Conservation (phyloP, 2,329 filamentous ascomycete species). For the Epichloe gansuensis region DNA sequence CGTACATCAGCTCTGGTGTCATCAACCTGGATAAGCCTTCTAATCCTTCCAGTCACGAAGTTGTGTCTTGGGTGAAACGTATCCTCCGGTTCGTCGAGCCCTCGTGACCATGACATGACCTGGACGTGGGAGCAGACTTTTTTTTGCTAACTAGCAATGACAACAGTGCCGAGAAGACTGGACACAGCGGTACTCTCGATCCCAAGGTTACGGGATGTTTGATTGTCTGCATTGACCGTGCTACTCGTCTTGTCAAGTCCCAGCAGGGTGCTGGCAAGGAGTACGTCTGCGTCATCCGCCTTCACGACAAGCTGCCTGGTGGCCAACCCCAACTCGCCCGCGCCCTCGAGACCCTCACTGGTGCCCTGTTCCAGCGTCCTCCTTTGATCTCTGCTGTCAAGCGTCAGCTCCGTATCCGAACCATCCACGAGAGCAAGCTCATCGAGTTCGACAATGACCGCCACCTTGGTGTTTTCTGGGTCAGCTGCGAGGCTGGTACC, state of each 20-base stretch:
- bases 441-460: conserved; percentile 98
- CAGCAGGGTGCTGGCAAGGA: conserved; percentile 99
- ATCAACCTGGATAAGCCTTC: conserved; percentile 84
- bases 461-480: conserved; percentile 97
- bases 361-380: conserved; percentile 82
- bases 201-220: conserved; percentile 95
- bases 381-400: conserved; percentile 98
- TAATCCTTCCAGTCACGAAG: conserved; percentile 96
- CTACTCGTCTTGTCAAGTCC: conserved; percentile 94
- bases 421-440: conserved; percentile 93
- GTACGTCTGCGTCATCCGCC: conserved; percentile 88
- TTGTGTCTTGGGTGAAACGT: conserved; percentile 98
- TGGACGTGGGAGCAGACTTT: background rate
- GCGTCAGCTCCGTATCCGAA: conserved; percentile 94
- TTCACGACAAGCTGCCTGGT: conserved; percentile 90
- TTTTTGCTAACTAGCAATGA: background rate
- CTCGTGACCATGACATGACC: background rate
- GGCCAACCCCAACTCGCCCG: conserved; percentile 87
- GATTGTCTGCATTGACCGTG: conserved; percentile 92
- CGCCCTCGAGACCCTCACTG: conserved; percentile 89
- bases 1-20: conserved; percentile 91
- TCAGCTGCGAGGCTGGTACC: conserved; percentile 92
- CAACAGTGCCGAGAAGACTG: conserved; percentile 65
- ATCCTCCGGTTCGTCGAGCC: conserved; percentile 59
- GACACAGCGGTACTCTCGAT: conserved; percentile 95